Percentiles rank a stretch among this genome's conserved stretches.
phyloP scores from a whole-genome alignment of 257 asterid genomes.

The Nicotiana tomentosiformis region DNA sequence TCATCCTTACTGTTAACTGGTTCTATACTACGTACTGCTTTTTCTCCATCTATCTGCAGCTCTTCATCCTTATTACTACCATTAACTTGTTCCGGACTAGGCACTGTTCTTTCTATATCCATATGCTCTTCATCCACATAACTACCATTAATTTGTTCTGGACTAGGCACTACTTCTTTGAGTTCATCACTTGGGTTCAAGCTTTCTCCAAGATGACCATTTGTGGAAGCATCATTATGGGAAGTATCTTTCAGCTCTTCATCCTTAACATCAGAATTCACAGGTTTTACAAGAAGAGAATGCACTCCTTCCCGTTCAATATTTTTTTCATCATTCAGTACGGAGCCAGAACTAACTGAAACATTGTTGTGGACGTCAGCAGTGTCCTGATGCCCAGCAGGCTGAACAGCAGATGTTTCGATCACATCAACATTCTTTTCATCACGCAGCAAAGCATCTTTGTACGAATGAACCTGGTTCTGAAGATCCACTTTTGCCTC shows the following conservation, averaged over 20 bases:
- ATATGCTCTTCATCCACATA: neutral
- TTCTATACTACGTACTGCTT: neutral
- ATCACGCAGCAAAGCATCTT: conserved; percentile 17
- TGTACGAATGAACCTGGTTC: conserved; percentile 21
- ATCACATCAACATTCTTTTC: conserved; percentile 13
- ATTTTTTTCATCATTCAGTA: conserved; percentile 20
- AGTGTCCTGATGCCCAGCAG: conserved; percentile 16
- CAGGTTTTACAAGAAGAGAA: conserved; percentile 14
- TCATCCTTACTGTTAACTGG: neutral
- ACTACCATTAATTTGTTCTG: neutral
- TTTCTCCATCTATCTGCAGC: conserved; percentile 5
- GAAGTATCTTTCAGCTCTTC: conserved; percentile 25
- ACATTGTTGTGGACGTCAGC: conserved; percentile 19
- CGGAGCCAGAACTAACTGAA: conserved; percentile 18
- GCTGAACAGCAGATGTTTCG: conserved; percentile 14
- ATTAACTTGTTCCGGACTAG: neutral
- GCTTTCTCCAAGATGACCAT: conserved; percentile 1
- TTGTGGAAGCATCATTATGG: neutral
- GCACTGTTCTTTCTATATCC: neutral
- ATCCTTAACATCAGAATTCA: conserved; percentile 22
- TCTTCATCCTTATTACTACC: neutral
- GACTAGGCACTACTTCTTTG: neutral
- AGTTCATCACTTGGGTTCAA: neutral
- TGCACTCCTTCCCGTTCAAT: conserved; percentile 23
- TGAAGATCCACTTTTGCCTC: conserved; percentile 21